Evolutionary conservation across 2,329 filamentous ascomycete species (phyloP).

Genomic region (Rutstroemia sp.): DNA sequence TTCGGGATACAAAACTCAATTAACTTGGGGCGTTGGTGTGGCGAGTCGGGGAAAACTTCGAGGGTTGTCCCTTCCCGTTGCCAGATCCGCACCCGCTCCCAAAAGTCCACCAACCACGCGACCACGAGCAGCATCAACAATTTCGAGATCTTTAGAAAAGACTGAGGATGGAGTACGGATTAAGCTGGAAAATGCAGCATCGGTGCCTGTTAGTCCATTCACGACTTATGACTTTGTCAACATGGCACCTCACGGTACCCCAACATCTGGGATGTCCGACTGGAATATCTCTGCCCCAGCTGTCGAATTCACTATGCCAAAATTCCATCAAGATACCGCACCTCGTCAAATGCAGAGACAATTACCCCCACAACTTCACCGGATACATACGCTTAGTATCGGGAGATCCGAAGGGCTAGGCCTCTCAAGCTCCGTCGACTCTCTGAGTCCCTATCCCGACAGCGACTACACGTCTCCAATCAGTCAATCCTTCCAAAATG

Average conservation of each 20-base stretch:
- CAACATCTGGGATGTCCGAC: conserved; percentile 23
- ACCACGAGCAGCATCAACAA: conserved; percentile 23
- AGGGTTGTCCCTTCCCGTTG: conserved; percentile 70
- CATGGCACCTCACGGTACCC: conserved; percentile 29
- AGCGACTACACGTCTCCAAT: conserved; percentile 49
- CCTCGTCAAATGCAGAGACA: conserved; percentile 23
- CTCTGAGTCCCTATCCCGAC: conserved; percentile 44
- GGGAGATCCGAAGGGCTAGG: conserved; percentile 24
- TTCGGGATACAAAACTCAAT: conserved; percentile 90
- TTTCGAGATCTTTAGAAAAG: conserved; percentile 15
- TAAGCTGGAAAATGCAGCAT: conserved; percentile 23
- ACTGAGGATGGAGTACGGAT: conserved; percentile 26
- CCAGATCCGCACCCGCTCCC: conserved; percentile 46
- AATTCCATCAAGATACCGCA: conserved; percentile 18
- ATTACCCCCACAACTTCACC: conserved; percentile 43
- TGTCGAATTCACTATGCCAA: conserved; percentile 17
- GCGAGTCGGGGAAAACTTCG: conserved; percentile 92
- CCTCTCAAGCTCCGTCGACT: conserved; percentile 35
- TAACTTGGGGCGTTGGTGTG: conserved; percentile 95
- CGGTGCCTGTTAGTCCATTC: conserved; percentile 22
- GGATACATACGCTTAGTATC: conserved; percentile 39
- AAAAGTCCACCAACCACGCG: conserved; percentile 26
- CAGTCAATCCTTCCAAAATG: conserved; percentile 44
- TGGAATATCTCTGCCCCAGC: conserved; percentile 27
- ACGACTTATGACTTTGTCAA: conserved; percentile 35